These are phyloP conservation scores for Podila verticillata DNA, from an alignment of 192 early-diverging fungal species.

Conservation along the genomic window DNA sequence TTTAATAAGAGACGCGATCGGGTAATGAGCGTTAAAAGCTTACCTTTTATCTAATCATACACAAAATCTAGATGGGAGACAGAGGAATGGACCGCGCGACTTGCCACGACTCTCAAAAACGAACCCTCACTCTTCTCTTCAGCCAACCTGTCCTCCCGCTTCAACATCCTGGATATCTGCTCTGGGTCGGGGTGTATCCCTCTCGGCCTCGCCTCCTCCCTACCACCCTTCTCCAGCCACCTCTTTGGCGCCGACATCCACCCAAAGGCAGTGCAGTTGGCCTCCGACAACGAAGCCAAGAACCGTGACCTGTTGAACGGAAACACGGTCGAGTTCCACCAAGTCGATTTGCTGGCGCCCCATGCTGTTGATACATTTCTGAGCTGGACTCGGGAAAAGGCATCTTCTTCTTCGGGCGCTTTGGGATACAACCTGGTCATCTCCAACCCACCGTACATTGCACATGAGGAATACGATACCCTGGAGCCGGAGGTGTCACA, in stretches of 20 bases:
- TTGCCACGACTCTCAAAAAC: constrained; percentile 59
- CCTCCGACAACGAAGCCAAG: constrained; percentile 59
- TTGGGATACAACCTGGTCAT: constrained; percentile 78
- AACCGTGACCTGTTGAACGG: constrained; percentile 32
- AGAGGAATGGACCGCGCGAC: constrained; percentile 86
- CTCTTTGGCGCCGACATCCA: constrained; percentile 77
- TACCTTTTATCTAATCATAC: not conserved
- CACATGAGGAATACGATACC: constrained; percentile 67
- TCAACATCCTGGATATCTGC: constrained; percentile 87
- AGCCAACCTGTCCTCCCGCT: constrained; percentile 14
- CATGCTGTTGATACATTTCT: constrained; percentile 16
- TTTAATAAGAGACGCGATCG: not conserved
- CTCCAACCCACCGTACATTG: constrained; percentile 93
- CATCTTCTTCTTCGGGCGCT: not conserved
- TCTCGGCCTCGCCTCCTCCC: constrained; percentile 70
- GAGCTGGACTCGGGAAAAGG: constrained; percentile 11
- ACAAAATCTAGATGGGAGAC: constrained; percentile 80
- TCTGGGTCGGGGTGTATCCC: constrained; percentile 90
- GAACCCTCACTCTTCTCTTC: not conserved
- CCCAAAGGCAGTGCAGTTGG: constrained; percentile 68
- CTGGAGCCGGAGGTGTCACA: constrained; percentile 79
- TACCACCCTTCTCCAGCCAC: constrained; percentile 53
- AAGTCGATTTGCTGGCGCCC: constrained; percentile 54
- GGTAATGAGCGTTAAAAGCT: not conserved
- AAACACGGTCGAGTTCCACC: constrained; percentile 55